Base-by-base conservation (phyloP, 148 eudicot genomes). In the Rhododendron williamsianum region DNA sequence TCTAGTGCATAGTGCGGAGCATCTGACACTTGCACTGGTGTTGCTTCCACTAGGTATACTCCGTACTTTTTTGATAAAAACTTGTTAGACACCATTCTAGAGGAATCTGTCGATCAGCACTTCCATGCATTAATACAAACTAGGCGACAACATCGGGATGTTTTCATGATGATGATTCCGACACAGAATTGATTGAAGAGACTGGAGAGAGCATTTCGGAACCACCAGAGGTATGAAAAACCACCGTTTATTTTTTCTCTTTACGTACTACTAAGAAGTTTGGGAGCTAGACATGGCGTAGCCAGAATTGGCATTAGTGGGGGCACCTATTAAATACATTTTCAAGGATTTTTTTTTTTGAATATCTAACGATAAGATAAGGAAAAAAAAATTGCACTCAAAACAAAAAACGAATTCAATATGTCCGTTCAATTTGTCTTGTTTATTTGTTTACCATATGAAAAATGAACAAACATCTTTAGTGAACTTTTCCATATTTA, bases 21-120 rank as follows among this genome's bases (percentile, higher is more conserved):
- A 51, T 86, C 21, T 74, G 76, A 74, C 73, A 73, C 80, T 56
- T 76, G 56, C 46, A 21, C 4, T 77, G 45, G 60, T 83, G 27
- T 79, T 78, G 43, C 19, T 87, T 18, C 38, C 35, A 30, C 38
- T 87, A 96, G 99, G 99, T 96, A 96, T 90, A 95, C 99, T 82
- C 99, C 99, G 15, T 96, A 92, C 86, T 96, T 96, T 86, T 96
- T 96, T 87, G 96, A 96, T 88, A 96, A 95, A 91, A 89, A 85
- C 80, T 89, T 92, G 89, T 90, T 96, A 80, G 99, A 96, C 87
- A 91, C 91, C 86, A 96, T 96, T 87, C 95, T 96, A 84, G 98
- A 96, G 89, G 99, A 96, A 85, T 95, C 99, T 9, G 92, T 90
- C 45, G 98, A 96, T 90, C 95, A 95, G 84, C 98, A 96, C 87